Base-by-base conservation (phyloP, 202 grass and related monocot genomes). In the Digitaria exilis region DNA sequence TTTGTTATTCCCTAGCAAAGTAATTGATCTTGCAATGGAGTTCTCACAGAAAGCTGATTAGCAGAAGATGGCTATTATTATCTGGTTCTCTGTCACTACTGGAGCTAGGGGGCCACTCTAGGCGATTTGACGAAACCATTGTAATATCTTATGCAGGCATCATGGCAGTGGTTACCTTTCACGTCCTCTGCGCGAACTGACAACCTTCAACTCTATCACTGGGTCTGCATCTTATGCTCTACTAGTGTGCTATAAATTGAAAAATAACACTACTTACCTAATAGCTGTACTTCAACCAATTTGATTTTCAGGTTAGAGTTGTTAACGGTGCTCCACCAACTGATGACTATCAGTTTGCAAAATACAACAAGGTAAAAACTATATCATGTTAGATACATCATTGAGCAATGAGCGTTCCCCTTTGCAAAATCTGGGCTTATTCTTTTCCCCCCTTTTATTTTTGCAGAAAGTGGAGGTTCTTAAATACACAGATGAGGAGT, bases 151-250 rank as follows among this genome's bases (percentile, higher is more conserved):
- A 16, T 83, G 75, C 93, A 98, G 96, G 86, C 96, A 29, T 48
- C 91, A 79, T 98, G 96, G 96, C 87, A 87, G 78, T 98, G 96
- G 96, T 82, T 96, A 78, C 87, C 96, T 79, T 98, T 98, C 80
- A 96, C 89, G 12, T 96, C 96, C 35, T 94, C 93, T 35, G 93
- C 96, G 25, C 87, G 96, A 74, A 73, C 89, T 30, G 96, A 98
- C 82, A 94, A 82, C 44, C 84, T 98, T 76, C 93, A 96, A 70
- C 87, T 98, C 18, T 98, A 84, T 76, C 96, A 98, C 71, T 98
- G 96, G 96, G 96, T 98, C 69, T 85, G 85, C 84, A 31, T 91
- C 58, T 79, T 25, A 67, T 66, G 48, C 42, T 82, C 81, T 52
- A 71, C 48, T 65, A 73, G 72, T 69, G 39, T 84, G 9, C 7